Conservation (phyloP, 2,329 filamentous ascomycete species). For the Pestalotiopsis sp. region DNA sequence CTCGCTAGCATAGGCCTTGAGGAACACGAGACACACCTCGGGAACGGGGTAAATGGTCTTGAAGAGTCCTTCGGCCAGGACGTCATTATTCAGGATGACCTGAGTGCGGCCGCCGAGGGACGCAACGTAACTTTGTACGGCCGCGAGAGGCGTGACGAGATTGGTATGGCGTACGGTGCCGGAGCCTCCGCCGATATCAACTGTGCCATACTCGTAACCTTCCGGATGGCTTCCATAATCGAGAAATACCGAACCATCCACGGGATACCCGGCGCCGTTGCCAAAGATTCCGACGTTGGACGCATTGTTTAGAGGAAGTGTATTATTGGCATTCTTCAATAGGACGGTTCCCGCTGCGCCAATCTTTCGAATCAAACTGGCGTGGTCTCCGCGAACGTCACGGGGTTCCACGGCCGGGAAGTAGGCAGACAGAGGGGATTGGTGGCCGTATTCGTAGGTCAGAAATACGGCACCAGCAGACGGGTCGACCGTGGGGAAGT, state of each 20-base stretch:
- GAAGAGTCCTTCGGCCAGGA: not conserved
- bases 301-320: conserved; percentile 49
- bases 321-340: conserved; percentile 57
- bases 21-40: conserved; percentile 60
- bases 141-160: conserved; percentile 55
- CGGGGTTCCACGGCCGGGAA: conserved; percentile 70
- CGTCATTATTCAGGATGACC: not conserved
- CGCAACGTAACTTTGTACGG: conserved; percentile 47
- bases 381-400: conserved; percentile 78
- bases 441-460: conserved; percentile 80
- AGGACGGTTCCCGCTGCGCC: conserved; percentile 82
- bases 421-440: conserved; percentile 57
- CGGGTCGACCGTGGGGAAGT: conserved; percentile 60
- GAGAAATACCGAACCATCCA: conserved; percentile 40
- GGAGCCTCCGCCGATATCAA: conserved; percentile 60
- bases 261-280: conserved; percentile 55
- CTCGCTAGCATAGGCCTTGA: conserved; percentile 63
- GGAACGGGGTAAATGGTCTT: conserved; percentile 22
- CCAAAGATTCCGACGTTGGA: conserved; percentile 51
- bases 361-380: conserved; percentile 70
- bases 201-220: conserved; percentile 44
- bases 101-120: conserved; percentile 27
- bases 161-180: conserved; percentile 55
- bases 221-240: not conserved
- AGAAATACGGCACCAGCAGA: conserved; percentile 49